Percentiles rank a stretch among this genome's conserved stretches.
These are phyloP conservation scores for Pseudopyricularia cyperi DNA, from an alignment of 2,329 filamentous ascomycete genomes.

Conservation along the genomic window DNA sequence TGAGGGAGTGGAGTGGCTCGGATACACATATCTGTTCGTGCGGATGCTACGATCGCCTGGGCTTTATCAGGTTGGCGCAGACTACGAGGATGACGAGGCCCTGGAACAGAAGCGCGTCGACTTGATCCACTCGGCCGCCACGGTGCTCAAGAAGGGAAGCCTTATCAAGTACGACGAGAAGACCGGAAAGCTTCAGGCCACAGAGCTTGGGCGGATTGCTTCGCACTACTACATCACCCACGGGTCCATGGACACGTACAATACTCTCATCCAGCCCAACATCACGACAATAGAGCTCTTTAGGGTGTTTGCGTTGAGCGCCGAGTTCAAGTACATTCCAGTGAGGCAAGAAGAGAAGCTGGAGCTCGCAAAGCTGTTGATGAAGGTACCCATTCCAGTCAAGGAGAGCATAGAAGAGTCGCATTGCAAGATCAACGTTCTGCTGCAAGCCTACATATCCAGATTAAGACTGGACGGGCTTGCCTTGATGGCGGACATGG, in stretches of 20 bases:
- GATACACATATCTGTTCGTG: slow-evolving; percentile 95
- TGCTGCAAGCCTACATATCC: slow-evolving; percentile 93
- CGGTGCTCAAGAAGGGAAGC: slow-evolving; percentile 73
- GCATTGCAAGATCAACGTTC: slow-evolving; percentile 94
- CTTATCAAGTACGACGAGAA: slow-evolving; percentile 95
- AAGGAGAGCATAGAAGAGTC: slow-evolving; percentile 97
- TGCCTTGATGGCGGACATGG: slow-evolving; percentile 94
- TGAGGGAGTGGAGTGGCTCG: slow-evolving; percentile 97
- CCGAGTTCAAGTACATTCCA: slow-evolving; percentile 98
- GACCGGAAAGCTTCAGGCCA: slow-evolving; percentile 74
- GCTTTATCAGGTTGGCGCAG: slow-evolving; percentile 87
- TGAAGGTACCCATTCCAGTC: slow-evolving; percentile 84
- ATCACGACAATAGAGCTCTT: slow-evolving; percentile 93
- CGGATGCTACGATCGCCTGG: slow-evolving; percentile 94
- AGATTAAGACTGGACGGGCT: slow-evolving; percentile 86
- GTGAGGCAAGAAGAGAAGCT: slow-evolving; percentile 96
- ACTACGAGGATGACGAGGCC: slow-evolving; percentile 85
- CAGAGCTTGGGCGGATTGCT: slow-evolving; percentile 87
- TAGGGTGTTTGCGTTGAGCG: slow-evolving; percentile 87
- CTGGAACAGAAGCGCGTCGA: slow-evolving; percentile 97
- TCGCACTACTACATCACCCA: slow-evolving; percentile 98
- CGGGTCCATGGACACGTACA: slow-evolving; percentile 94
- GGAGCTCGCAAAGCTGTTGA: slow-evolving; percentile 82
- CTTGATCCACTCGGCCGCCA: slow-evolving; percentile 84
- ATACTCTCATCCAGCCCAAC: slow-evolving; percentile 83